Base-by-base conservation (phyloP, 2,329 filamentous ascomycete species). In the Fusarium sambucinum region DNA sequence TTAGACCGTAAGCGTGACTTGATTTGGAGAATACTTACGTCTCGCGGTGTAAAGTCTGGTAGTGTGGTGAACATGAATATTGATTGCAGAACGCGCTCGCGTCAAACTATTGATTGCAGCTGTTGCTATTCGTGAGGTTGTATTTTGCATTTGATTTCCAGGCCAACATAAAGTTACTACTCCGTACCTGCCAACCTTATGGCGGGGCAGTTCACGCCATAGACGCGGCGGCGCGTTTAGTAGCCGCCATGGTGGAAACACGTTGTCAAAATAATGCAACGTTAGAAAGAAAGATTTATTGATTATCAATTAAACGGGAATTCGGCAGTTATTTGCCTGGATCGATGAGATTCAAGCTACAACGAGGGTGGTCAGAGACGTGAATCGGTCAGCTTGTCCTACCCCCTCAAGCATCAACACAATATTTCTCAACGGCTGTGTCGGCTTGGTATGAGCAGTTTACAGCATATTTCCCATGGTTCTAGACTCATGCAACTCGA, bases 41-140 rank as follows among this genome's bases (percentile, higher is more conserved):
- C 90, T 80, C 89, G 88, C 51, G 90, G 91, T 19, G 88, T 86
- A 61, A 93, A 85, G 64, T 89, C 87, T 46, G 90, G 90, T 17
- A 92, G 84, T 48, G 89, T 83, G 45, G 85, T 86, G 70, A 91
- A 85, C 85, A 90, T 90, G 58, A 55, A 47, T 66, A 78, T 21
- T 68, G 33, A 41, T 45, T 69, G 38, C 37, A 56, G 54, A 40
- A 59, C 66, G 57, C 47, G 62, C 47, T 68, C 57, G 57, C 53
- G 68, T 69, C 64, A 59, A 32, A 48, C 42, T 66, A 42, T 55
- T 59, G 47, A 48, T 45, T 66, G 56, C 40, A 55, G 32, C 40
- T 59, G 55, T 65, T 62, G 45, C 32, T 59, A 54, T 68, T 62
- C 25, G 40, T 59, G 48, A 66, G 62, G 61, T 63, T 66, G 63